Conservation (phyloP, 1,284 basidiomycete species). For the Rhodotorula sp. region DNA sequence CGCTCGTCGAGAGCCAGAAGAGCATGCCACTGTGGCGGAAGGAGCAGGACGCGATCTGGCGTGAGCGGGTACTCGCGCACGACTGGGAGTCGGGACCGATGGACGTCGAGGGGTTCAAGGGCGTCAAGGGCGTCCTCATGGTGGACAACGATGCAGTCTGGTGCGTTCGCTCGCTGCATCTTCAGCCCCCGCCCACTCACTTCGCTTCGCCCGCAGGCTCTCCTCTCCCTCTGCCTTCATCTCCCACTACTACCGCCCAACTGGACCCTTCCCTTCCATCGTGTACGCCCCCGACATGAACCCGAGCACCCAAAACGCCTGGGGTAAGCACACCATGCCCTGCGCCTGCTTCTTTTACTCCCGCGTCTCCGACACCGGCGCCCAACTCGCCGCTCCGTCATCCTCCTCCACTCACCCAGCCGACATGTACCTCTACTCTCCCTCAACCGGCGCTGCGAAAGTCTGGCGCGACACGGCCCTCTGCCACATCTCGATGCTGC, state of each 20-base stretch:
- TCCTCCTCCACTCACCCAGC: not conserved
- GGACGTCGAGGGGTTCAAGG: constrained; percentile 8
- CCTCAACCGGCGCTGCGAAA: constrained; percentile 26
- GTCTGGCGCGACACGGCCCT: constrained; percentile 35
- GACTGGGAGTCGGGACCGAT: constrained; percentile 31
- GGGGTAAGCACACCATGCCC: constrained; percentile 29
- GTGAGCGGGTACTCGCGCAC: constrained; percentile 12
- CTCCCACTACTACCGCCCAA: constrained; percentile 34
- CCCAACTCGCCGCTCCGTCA: constrained; percentile 5
- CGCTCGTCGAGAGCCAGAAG: constrained; percentile 32
- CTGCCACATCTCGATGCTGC: constrained; percentile 40
- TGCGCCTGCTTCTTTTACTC: constrained; percentile 43
- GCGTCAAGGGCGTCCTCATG: constrained; percentile 36
- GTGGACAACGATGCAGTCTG: constrained; percentile 42
- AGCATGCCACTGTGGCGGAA: constrained; percentile 10
- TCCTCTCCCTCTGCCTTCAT: constrained; percentile 32
- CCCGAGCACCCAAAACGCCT: constrained; percentile 28
- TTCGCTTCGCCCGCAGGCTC: constrained; percentile 20
- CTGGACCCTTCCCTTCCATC: constrained; percentile 30
- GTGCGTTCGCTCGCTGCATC: constrained; percentile 13
- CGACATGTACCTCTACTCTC: constrained; percentile 29
- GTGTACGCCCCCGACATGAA: constrained; percentile 37
- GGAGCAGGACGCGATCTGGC: constrained; percentile 18
- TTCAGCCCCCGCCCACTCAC: not conserved
- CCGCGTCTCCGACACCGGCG: constrained; percentile 27